These are phyloP conservation scores for Peltaster fructicola DNA, from an alignment of 2,329 filamentous ascomycete species.

Conservation along the genomic window DNA sequence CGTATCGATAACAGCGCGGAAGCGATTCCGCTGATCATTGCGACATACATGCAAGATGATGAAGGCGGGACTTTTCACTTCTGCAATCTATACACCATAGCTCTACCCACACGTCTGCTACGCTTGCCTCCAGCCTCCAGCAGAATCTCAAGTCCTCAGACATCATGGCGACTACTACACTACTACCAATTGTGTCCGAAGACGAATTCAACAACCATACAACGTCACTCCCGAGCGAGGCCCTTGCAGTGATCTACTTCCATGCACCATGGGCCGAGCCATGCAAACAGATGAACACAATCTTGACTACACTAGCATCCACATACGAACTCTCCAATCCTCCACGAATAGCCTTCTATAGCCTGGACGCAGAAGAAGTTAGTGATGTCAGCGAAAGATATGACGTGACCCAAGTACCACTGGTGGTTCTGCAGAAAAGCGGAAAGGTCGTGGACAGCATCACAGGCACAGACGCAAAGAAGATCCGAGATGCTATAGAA, in stretches of 20 bases:
- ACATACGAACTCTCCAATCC: slow-evolving; percentile 59
- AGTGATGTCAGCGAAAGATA: slow-evolving; percentile 83
- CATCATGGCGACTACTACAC: no score
- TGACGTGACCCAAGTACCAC: slow-evolving; percentile 87
- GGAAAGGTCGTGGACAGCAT: slow-evolving; percentile 66
- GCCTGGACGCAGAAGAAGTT: slow-evolving; percentile 85
- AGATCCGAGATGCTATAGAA: slow-evolving; percentile 74
- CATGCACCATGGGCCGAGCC: slow-evolving; percentile 93
- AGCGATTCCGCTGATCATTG: no score
- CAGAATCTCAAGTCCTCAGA: no score
- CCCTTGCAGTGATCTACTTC: slow-evolving; percentile 78
- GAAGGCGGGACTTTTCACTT: no score
- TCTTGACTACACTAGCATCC: slow-evolving; percentile 68
- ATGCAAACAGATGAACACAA: slow-evolving; percentile 81
- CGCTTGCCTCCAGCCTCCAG: no score
- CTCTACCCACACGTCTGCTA: no score
- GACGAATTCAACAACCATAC: slow-evolving; percentile 55
- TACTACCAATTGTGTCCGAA: slow-evolving; percentile 60
- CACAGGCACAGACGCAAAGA: slow-evolving; percentile 74
- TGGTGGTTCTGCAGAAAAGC: slow-evolving; percentile 65
- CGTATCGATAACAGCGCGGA: no score
- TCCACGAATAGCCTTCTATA: slow-evolving; percentile 60
- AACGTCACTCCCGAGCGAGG: slow-evolving; percentile 45
- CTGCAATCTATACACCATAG: no score
- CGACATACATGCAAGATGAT: no score